Base-by-base conservation (phyloP, 2,329 filamentous ascomycete genomes). In the Scedosporium aurantiacum region DNA sequence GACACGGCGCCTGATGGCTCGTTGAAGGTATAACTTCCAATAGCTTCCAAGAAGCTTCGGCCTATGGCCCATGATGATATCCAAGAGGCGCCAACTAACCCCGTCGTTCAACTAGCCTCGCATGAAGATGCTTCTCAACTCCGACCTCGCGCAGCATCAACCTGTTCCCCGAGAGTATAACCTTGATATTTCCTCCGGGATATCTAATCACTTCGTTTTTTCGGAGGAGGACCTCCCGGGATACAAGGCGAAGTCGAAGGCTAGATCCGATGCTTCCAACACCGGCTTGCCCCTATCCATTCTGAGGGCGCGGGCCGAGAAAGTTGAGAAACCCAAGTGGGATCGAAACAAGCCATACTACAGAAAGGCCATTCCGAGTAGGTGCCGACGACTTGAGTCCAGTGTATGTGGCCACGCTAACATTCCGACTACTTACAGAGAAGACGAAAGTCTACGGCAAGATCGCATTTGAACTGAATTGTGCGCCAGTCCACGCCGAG, bases 181-280 rank as follows among this genome's bases (percentile, higher is more conserved):
- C 66, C 77, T 97, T 62, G 86, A 91, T 56, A 80, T 91, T 56
- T 78, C 80, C 58, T 69, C 73, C 61, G 72, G 82, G n/a, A 84
- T 93, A 40, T 84, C 84, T 68, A 97, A 96, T 73, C 94, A 91
- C 21, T 96, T 89, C 71, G 79, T 97, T 62, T 99, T 99, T 70
- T 91, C 89, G 47, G 94, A 99, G 74, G 91, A 63, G 50, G 58
- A 65, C 28, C 63, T 68, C 7, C 66, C 67, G 18, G 90, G 90
- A 43, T 91, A 86, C 75, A 82, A 82, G 67, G 77, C 78, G 18
- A 82, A 80, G 71, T 82, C 82, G 69, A 82, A 79, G 67, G 74
- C 75, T 57, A 78, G 80, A 58, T 77, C 79, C n/a, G 80, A 83
- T 60, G 80, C 81, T 7, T 75, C 82, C 3, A 81, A 79, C 54